Evolutionary conservation across 2,329 filamentous ascomycete species (phyloP), one percentile per base, ranked within the genome.

Genomic region (Venturia asperata): DNA sequence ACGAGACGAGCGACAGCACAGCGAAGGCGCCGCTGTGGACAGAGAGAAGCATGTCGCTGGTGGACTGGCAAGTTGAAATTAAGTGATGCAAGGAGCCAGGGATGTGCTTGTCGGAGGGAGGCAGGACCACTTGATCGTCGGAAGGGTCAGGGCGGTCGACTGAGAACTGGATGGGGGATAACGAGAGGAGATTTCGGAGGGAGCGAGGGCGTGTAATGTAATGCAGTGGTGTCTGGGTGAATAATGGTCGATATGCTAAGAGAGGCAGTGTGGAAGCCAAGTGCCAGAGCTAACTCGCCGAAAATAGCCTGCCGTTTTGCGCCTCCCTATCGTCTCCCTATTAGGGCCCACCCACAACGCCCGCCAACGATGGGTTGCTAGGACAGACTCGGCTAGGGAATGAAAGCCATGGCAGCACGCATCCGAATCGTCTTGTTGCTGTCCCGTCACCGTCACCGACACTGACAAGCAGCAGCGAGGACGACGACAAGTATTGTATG

Each of bases 11-110:
- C 1, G 64, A 9, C 5, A 62, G 37, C 17, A 65, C n/a, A 41
- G 64, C 64, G 39, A 47, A 34, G n/a, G 47, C 27, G 39, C n/a
- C 21, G 37, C 19, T n/a, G 15, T 34, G 56, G 30, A 27, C 3
- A 7, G 56, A 62, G 58, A 65, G 30, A 37, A 21, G 64, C 64
- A 65, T 65, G 47, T 21, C 21, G 19, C n/a, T 2, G n/a, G 45
- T 21, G n/a, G 45, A 24, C 1, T 21, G 45, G n/a, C 3, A 4
- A 10, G 21, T 41, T 15, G n/a, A 45, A 9, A 21, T 15, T 1
- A n/a, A 49, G 47, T 49, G 47, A 27, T 5, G 9, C 47, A 27
- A 21, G 21, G 21, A 13, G 7, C 24, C 42, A 45, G 39, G 39
- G 39, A 15, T 41, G 39, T 15, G 21, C n/a, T 27, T 27, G 47